A percentile compares a stretch with the other conserved stretches of the same genome.
phyloP scores from a whole-genome alignment of 805 yeast genomes.

The Hanseniaspora hatyaiensis region DNA sequence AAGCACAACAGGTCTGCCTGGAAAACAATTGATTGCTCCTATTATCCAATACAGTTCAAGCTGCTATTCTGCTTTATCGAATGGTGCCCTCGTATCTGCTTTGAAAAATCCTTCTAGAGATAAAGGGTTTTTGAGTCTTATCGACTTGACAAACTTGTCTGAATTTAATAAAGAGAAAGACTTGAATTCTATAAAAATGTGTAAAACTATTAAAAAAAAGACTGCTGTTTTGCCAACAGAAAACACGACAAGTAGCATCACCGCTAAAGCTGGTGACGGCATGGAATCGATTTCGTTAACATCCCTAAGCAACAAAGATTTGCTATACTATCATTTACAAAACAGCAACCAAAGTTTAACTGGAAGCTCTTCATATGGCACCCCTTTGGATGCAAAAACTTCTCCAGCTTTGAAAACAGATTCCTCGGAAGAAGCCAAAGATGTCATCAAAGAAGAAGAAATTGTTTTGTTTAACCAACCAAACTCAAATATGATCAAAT shows the following conservation, averaged over 20 bases:
- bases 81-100: constrained; percentile 4
- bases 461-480: constrained; percentile 14
- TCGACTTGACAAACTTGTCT: background rate
- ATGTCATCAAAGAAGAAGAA: constrained; percentile 6
- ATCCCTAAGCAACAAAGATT: constrained; percentile 7
- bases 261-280: background rate
- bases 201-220: constrained; percentile 11
- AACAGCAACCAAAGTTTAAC: background rate
- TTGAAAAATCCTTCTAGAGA: constrained; percentile 8
- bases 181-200: constrained; percentile 5
- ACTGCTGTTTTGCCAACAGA: too few species aligned
- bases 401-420: background rate
- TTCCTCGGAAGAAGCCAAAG: background rate
- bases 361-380: too few species aligned
- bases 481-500: background rate
- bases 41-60: background rate
- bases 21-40: background rate
- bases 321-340: constrained; percentile 14
- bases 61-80: background rate
- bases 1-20: too few species aligned
- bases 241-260: background rate
- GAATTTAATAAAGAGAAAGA: background rate
- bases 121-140: constrained; percentile 7
- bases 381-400: background rate
- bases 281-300: background rate